A percentile compares a stretch with the other conserved stretches of the same genome.
Conservation (phyloP, 345 rosid genomes). For the Psidium guajava region DNA sequence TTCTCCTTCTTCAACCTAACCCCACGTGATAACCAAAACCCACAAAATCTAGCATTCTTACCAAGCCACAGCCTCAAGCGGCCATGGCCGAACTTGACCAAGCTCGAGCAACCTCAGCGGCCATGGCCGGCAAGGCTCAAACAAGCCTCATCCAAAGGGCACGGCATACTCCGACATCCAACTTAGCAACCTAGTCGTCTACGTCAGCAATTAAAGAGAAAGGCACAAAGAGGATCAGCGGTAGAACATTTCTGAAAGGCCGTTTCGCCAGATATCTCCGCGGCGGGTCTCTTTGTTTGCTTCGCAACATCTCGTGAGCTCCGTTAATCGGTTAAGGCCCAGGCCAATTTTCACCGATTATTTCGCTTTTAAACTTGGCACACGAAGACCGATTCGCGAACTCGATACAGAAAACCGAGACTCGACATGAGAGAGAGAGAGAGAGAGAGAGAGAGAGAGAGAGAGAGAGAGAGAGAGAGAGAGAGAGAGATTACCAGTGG, state of each 20-base stretch:
- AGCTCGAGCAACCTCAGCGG: not conserved
- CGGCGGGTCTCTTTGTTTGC: too few species aligned
- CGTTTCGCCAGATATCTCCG: too few species aligned
- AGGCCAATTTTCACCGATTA: not conserved
- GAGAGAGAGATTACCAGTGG: not conserved
- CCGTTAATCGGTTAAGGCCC: too few species aligned
- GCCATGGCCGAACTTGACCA: not conserved
- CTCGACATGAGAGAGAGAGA: not conserved
- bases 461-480: not conserved
- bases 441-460: not conserved
- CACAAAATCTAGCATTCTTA: not conserved
- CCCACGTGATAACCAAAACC: not conserved
- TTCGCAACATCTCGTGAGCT: too few species aligned
- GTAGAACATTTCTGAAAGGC: not conserved
- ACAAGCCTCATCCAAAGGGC: not conserved
- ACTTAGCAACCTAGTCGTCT: not conserved
- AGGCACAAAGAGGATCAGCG: not conserved
- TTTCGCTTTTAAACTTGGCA: not conserved
- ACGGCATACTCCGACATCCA: not conserved
- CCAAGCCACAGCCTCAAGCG: not conserved
- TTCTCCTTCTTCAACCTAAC: not conserved
- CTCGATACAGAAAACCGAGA: not conserved
- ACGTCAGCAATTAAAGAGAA: not conserved
- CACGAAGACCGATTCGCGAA: not conserved
- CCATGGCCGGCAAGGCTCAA: not conserved